Percentiles rank a stretch among this genome's conserved stretches.
These are phyloP conservation scores for Ophiocordyceps camponoti-floridani DNA, from an alignment of 2,329 filamentous ascomycete species.

Conservation along the genomic window DNA sequence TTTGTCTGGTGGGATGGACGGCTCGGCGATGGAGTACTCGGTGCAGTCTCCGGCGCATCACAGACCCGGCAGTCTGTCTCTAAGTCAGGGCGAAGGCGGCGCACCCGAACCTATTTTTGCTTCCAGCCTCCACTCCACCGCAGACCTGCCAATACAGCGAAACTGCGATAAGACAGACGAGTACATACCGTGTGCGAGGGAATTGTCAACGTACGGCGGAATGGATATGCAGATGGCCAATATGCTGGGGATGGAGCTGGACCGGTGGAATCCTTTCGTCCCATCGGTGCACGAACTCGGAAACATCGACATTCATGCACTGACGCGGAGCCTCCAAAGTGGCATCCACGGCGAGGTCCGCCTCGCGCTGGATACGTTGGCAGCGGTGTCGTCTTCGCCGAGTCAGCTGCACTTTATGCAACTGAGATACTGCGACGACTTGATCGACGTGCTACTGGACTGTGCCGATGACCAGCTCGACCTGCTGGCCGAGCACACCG, in stretches of 20 bases:
- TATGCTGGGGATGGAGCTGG: conserved; percentile 48
- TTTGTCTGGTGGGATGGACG: conserved; percentile 32
- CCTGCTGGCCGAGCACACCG: conserved; percentile 63
- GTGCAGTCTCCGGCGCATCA: conserved; percentile 25
- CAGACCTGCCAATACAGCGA: conserved; percentile 17
- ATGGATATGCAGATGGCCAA: conserved; percentile 48
- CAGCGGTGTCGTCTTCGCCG: conserved; percentile 44
- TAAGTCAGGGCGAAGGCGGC: conserved; percentile 17
- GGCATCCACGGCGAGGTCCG: conserved; percentile 83
- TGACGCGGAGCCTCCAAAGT: conserved; percentile 78
- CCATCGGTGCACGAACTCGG: conserved; percentile 65
- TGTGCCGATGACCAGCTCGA: conserved; percentile 83
- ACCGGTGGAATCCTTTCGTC: conserved; percentile 52
- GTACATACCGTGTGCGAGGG: conserved; percentile 36
- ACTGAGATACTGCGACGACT: conserved; percentile 63
- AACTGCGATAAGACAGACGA: conserved; percentile 28
- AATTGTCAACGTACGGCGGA: conserved; percentile 48
- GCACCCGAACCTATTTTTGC: conserved; percentile 6
- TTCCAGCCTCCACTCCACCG: conserved; percentile 1
- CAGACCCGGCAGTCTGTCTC: conserved; percentile 22
- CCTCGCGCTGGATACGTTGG: conserved; percentile 70
- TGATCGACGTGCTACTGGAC: conserved; percentile 75
- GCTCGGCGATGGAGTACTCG: conserved; percentile 19
- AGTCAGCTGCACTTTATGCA: conserved; percentile 46
- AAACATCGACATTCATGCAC: conserved; percentile 73